These are phyloP conservation scores for Morella rubra DNA, from an alignment of 306 rosid species.

Conservation along the genomic window DNA sequence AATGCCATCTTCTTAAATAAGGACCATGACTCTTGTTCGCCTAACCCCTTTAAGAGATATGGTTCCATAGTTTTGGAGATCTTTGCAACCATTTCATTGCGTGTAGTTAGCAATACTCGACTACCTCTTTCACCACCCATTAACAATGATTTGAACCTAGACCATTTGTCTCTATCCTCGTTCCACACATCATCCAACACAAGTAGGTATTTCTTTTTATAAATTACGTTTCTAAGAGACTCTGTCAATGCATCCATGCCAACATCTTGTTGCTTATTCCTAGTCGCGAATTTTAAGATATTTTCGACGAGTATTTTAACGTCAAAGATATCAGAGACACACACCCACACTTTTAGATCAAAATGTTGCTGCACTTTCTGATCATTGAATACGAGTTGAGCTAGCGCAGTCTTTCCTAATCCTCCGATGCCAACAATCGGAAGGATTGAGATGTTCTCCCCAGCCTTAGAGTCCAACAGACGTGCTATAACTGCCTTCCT, in stretches of 20 bases:
- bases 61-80: too few relatives aligned
- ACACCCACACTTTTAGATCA: conserved; percentile 8
- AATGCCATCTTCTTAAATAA: not conserved
- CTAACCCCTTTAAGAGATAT: too few relatives aligned
- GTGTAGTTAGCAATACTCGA: conserved; percentile 11
- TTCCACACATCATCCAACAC: too few relatives aligned
- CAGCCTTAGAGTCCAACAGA: not conserved
- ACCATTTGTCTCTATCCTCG: not conserved
- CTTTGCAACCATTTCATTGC: not conserved
- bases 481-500: not conserved
- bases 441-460: too few relatives aligned
- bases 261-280: too few relatives aligned
- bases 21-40: not conserved
- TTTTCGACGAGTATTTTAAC: not conserved
- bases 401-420: not conserved
- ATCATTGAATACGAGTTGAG: not conserved
- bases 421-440: too few relatives aligned
- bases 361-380: not conserved
- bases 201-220: too few relatives aligned
- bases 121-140: conserved; percentile 7
- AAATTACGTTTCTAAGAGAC: too few relatives aligned
- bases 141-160: not conserved
- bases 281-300: too few relatives aligned
- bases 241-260: too few relatives aligned
- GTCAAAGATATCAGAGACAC: not conserved